Conservation (phyloP, 495 filamentous ascomycete genomes). For the Talaromyces thailandensis region DNA sequence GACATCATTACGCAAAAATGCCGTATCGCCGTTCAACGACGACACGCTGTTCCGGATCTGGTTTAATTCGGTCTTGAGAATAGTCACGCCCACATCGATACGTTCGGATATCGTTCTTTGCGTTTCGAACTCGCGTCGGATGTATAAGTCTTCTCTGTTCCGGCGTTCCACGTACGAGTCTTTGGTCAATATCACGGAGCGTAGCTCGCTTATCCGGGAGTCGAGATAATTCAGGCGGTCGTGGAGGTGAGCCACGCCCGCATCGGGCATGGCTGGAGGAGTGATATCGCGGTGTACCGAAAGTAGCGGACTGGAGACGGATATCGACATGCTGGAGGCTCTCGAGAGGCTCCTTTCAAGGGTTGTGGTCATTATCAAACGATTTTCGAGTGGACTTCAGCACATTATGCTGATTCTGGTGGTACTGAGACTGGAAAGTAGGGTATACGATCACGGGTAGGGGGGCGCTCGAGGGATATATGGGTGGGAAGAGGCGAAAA, state of each 20-base stretch:
- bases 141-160: conserved; percentile 33
- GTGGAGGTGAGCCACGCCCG: conserved; percentile 24
- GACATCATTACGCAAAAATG: conserved; percentile 28
- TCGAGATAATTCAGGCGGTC: conserved; percentile 32
- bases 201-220: conserved; percentile 29
- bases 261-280: conserved; percentile 23
- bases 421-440: background rate
- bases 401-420: background rate
- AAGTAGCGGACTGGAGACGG: conserved; percentile 29
- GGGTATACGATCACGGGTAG: background rate
- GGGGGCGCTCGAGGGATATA: background rate
- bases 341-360: conserved; percentile 33
- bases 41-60: conserved; percentile 29
- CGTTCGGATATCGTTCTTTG: conserved; percentile 26
- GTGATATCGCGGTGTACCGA: conserved; percentile 26
- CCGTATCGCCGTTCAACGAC: conserved; percentile 28
- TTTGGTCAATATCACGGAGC: conserved; percentile 28
- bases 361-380: conserved; percentile 25
- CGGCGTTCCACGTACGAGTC: conserved; percentile 32
- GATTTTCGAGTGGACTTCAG: background rate
- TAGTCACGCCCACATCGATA: conserved; percentile 32
- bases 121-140: conserved; percentile 33
- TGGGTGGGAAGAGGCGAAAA: background rate
- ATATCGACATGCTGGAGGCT: conserved; percentile 30
- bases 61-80: conserved; percentile 27